Conservation (phyloP, 1,284 basidiomycete species). For the Rhizoctonia solani region DNA sequence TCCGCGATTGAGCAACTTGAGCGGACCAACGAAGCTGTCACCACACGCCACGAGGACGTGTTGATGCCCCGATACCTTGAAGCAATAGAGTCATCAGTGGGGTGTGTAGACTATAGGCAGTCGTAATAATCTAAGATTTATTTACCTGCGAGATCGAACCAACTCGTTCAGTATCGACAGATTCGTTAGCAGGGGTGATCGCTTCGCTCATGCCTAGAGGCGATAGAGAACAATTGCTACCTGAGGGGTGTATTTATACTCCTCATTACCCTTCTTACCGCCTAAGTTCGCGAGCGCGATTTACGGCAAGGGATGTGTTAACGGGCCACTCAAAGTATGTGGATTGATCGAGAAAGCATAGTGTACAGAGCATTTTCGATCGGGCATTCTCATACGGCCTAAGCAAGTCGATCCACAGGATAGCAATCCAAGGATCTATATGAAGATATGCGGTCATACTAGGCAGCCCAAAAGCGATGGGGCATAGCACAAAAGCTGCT, state of each 20-base stretch:
- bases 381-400: conserved; percentile 4
- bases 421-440: neutral
- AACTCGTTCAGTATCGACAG: conserved; percentile 29
- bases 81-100: neutral
- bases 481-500: neutral
- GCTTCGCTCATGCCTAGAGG: conserved; percentile 35
- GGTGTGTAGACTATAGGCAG: neutral
- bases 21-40: conserved; percentile 34
- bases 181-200: conserved; percentile 19
- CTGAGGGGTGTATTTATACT: conserved; percentile 12
- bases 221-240: neutral
- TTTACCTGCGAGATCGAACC: conserved; percentile 33
- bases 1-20: conserved; percentile 24
- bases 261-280: neutral
- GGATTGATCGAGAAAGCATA: conserved; percentile 30
- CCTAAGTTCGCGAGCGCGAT: neutral
- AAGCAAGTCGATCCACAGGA: conserved; percentile 8
- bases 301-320: conserved; percentile 25
- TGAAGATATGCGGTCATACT: conserved; percentile 26
- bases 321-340: conserved; percentile 6
- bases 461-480: conserved; percentile 7
- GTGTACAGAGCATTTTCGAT: conserved; percentile 28
- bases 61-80: conserved; percentile 33
- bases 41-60: conserved; percentile 35
- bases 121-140: neutral